A percentile compares a stretch with the other conserved stretches of the same genome.
Evolutionary conservation across 345 rosid species (phyloP).

Genomic region (Rhizophora mangle): DNA sequence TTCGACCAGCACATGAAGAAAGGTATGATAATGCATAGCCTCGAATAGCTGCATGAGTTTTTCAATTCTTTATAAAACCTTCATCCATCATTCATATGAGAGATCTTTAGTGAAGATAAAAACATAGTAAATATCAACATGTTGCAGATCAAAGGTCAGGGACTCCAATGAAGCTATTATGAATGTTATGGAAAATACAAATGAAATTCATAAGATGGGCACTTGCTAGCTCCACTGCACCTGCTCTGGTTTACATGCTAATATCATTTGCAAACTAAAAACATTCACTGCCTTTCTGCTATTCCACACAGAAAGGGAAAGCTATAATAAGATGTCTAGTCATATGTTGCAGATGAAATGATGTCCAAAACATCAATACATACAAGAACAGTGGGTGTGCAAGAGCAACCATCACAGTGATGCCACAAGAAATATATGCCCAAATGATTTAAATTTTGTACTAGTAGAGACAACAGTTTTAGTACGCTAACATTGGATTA

Average conservation of each 20-base stretch:
- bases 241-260: background rate
- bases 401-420: background rate
- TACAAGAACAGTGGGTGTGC: too few species aligned
- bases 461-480: background rate
- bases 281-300: background rate
- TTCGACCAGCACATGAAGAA: constrained; percentile 96
- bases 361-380: too few species aligned
- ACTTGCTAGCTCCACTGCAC: background rate
- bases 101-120: background rate
- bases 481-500: background rate
- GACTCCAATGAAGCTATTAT: background rate
- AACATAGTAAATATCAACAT: background rate
- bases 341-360: too few species aligned
- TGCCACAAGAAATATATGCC: background rate
- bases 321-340: too few species aligned
- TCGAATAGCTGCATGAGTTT: constrained; percentile 76
- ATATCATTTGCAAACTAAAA: background rate
- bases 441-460: background rate
- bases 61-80: background rate
- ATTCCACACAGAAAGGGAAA: background rate
- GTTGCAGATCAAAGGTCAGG: background rate
- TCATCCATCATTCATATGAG: background rate
- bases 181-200: background rate
- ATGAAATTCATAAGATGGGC: background rate
- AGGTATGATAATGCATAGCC: constrained; percentile 98